These are phyloP conservation scores for Musa beccarii DNA, from an alignment of 176 grass and related monocot genomes.

Conservation along the genomic window DNA sequence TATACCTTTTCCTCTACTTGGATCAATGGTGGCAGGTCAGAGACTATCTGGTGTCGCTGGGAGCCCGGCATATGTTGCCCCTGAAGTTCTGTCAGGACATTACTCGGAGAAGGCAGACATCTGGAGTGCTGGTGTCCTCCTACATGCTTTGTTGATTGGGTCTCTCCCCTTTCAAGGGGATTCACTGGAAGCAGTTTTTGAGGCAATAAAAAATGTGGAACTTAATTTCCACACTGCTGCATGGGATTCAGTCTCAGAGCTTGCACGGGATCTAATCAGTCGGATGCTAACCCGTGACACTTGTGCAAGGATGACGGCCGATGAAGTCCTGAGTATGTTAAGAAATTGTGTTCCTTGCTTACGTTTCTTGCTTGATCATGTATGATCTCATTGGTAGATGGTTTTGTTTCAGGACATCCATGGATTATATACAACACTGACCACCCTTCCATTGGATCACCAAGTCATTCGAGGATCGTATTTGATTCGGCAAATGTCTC, in stretches of 20 bases:
- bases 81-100: constrained; percentile 72
- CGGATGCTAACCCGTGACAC: constrained; percentile 76
- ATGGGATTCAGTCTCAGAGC: constrained; percentile 60
- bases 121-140: constrained; percentile 78
- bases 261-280: constrained; percentile 67
- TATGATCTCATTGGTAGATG: not conserved
- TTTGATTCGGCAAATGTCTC: constrained; percentile 35
- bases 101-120: constrained; percentile 94
- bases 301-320: constrained; percentile 47
- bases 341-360: not conserved
- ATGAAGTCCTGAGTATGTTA: constrained; percentile 64
- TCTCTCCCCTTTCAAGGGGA: constrained; percentile 78
- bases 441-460: constrained; percentile 35
- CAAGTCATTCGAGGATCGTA: constrained; percentile 31
- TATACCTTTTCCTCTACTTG: not conserved
- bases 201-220: constrained; percentile 63
- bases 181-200: constrained; percentile 63
- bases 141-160: constrained; percentile 72
- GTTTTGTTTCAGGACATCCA: constrained; percentile 52
- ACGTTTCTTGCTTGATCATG: not conserved
- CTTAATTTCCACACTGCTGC: constrained; percentile 56
- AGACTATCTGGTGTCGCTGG: constrained; percentile 75
- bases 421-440: constrained; percentile 70
- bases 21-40: constrained; percentile 49
- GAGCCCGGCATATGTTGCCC: constrained; percentile 91